These are phyloP conservation scores for Eimeria sp. DNA, from an alignment of 169 alveolate species.

Conservation along the genomic window DNA sequence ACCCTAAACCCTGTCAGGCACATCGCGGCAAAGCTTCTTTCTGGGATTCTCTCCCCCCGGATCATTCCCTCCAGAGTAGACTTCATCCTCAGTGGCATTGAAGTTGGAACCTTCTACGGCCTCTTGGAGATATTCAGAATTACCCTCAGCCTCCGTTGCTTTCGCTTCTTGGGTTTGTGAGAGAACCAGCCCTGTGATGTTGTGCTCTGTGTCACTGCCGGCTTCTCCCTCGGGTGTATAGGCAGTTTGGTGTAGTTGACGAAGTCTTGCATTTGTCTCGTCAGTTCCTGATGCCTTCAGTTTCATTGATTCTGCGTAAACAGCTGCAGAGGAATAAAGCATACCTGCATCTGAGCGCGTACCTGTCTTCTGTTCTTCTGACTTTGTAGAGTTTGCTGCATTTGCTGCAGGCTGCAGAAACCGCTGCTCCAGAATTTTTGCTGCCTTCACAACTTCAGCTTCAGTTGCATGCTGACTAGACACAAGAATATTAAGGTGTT, in stretches of 20 bases:
- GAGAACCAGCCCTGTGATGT: slow-evolving; percentile 16
- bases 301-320: background rate
- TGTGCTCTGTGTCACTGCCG: slow-evolving; percentile 7
- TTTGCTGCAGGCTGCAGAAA: background rate
- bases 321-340: background rate
- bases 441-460: slow-evolving; percentile 25
- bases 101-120: background rate
- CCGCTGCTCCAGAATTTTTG: slow-evolving; percentile 1
- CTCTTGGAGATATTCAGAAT: background rate
- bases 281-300: no score
- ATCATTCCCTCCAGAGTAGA: background rate
- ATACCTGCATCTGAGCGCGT: background rate
- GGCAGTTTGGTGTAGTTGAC: background rate
- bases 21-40: slow-evolving; percentile 17
- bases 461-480: background rate
- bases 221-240: background rate
- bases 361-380: background rate
- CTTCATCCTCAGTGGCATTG: background rate
- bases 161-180: slow-evolving; percentile 27
- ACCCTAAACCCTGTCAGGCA: background rate
- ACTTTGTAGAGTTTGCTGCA: background rate
- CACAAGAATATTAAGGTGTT: slow-evolving; percentile 38
- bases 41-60: background rate
- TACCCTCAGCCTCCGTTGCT: background rate
- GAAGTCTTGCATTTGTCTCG: no score